phyloP scores from a whole-genome alignment of 75 land plant species.

The Pinus taeda region DNA sequence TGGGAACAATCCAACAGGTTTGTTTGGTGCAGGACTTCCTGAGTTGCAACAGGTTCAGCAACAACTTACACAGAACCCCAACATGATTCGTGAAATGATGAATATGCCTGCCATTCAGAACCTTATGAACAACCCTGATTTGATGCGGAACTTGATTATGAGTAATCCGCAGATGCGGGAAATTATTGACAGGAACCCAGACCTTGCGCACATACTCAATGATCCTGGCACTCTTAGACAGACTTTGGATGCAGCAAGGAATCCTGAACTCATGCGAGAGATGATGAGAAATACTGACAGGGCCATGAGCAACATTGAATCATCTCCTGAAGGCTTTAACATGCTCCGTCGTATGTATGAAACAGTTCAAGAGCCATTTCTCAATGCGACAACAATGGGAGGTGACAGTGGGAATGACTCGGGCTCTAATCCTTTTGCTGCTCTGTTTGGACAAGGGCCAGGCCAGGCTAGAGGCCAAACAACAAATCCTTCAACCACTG shows the following conservation, averaged over 20 bases:
- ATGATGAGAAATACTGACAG: constrained; percentile 97
- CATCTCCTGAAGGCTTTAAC: constrained; percentile 94
- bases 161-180: constrained; percentile 94
- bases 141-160: constrained; percentile 84
- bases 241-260: constrained; percentile 92
- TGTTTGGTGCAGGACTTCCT: constrained; percentile 61
- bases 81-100: constrained; percentile 92
- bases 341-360: constrained; percentile 98
- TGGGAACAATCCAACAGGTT: constrained; percentile 28
- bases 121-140: constrained; percentile 87
- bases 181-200: constrained; percentile 87
- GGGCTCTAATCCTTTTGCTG: constrained; percentile 79
- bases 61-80: constrained; percentile 89
- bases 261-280: constrained; percentile 93
- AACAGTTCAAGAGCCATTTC: constrained; percentile 89
- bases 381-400: constrained; percentile 89
- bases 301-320: constrained; percentile 97
- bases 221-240: constrained; percentile 83
- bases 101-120: constrained; percentile 91
- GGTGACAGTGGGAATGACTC: constrained; percentile 47
- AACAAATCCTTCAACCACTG: constrained; percentile 24
- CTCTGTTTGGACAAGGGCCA: constrained; percentile 61
- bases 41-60: constrained; percentile 90
- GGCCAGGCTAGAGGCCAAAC: constrained; percentile 24
- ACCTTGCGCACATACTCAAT: constrained; percentile 86